Base-by-base conservation (phyloP, 495 filamentous ascomycete species). In the Rusavskia elegans region DNA sequence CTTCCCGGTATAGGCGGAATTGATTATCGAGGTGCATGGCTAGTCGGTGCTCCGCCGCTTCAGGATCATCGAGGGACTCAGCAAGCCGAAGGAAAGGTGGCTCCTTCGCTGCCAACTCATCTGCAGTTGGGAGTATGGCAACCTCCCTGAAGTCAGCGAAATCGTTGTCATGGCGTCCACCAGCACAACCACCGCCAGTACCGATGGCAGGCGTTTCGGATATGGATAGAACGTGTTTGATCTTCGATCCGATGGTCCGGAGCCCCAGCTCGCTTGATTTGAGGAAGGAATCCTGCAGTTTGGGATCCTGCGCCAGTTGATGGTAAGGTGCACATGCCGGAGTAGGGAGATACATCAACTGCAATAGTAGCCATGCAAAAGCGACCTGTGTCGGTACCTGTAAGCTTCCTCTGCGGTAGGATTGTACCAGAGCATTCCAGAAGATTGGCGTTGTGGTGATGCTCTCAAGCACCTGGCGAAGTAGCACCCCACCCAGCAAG, bases 81-180 rank as follows among this genome's bases (percentile, higher is more conserved):
- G 68, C 72, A 10, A 61, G 71, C 6, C 69, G 71, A 56, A 78
- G 80, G 66, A 81, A 89, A 0, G 83, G 78, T 25, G 55, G 63
- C 38, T 77, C 74, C 0, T 59, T 71, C 0, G 71, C 80, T 1
- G 68, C 53, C n/a, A 89, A 69, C 60, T 93, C 87, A 49, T 81
- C 79, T 0, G 72, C 56, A 0, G 85, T 90, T 0, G 85, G 86
- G 35, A 79, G 68, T 46, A 89, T 82, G 13, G 71, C 57, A 37
- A 87, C 82, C 29, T 78, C 44, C 0, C 79, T 71, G 56, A 81
- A 80, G 51, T 84, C 73, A 0, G 48, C 65, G 58, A 72, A 74
- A 58, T 90, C 86, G 59, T 93, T 90, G 58, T 93, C 82, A 58
- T 93, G 85, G 0, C 86, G 75, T 0, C 86, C 85, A 3, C 85